A percentile compares a stretch with the other conserved stretches of the same genome.
Evolutionary conservation across 2,329 filamentous ascomycete species (phyloP).

Genomic region (Hypoxylon sp.): DNA sequence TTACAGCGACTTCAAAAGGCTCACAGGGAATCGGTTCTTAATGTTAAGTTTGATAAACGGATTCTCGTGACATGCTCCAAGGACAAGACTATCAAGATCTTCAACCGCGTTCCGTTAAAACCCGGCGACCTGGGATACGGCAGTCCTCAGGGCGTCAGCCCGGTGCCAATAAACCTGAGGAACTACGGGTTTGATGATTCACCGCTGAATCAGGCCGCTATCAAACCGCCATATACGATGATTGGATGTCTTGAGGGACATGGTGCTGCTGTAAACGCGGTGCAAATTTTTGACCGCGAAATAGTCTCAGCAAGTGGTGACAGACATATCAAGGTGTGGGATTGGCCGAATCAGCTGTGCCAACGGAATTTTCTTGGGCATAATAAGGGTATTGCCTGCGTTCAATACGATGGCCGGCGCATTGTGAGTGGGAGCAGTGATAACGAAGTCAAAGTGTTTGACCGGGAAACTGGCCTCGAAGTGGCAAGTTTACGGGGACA

Average conservation of each 20-base stretch:
- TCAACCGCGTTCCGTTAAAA: slow-evolving; percentile 81
- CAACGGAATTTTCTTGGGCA: slow-evolving; percentile 86
- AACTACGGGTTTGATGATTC: slow-evolving; percentile 66
- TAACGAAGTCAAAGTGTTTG: slow-evolving; percentile 95
- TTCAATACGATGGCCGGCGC: slow-evolving; percentile 93
- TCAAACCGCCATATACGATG: slow-evolving; percentile 77
- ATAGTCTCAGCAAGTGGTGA: slow-evolving; percentile 97
- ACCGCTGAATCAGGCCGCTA: slow-evolving; percentile 61
- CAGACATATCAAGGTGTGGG: slow-evolving; percentile 93
- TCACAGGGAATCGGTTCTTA: slow-evolving; percentile 91
- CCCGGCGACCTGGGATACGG: slow-evolving; percentile 71
- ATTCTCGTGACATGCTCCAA: slow-evolving; percentile 98
- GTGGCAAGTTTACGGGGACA: slow-evolving; percentile 90
- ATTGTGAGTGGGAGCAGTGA: slow-evolving; percentile 98
- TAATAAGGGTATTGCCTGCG: slow-evolving; percentile 94
- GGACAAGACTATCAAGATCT: slow-evolving; percentile 96
- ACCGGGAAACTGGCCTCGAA: slow-evolving; percentile 85
- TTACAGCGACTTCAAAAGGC: slow-evolving; percentile 81
- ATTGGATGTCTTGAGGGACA: slow-evolving; percentile 88
- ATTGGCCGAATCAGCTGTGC: slow-evolving; percentile 83
- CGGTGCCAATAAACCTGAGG: slow-evolving; percentile 65
- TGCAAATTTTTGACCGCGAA: slow-evolving; percentile 86
- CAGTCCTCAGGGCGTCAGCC: slow-evolving; percentile 59
- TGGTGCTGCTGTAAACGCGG: slow-evolving; percentile 92
- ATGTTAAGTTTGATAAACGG: slow-evolving; percentile 90